Percentiles rank a stretch among this genome's conserved stretches.
phyloP scores from a whole-genome alignment of 495 filamentous ascomycete species.

The Penicillium soppii region DNA sequence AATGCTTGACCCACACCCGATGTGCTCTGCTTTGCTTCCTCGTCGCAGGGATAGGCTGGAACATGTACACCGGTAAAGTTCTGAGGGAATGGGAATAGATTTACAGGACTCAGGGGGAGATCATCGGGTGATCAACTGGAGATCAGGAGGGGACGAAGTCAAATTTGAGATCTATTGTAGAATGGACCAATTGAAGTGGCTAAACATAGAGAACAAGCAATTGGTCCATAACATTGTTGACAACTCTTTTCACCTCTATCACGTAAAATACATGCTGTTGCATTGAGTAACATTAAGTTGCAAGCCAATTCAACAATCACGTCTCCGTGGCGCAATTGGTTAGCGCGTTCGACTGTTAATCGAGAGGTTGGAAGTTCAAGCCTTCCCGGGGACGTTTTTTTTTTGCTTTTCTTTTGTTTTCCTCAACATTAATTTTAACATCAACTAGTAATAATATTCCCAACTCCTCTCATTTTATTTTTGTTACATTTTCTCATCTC shows the following conservation, averaged over 20 bases:
- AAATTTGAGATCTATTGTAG: not conserved
- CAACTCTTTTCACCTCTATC: no score
- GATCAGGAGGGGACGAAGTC: not conserved
- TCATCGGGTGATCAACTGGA: not conserved
- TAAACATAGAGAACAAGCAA: no score
- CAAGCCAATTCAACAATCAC: not conserved
- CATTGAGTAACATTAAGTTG: no score
- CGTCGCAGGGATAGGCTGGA: no score
- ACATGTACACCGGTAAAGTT: no score
- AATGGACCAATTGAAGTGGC: no score
- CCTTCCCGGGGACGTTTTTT: constrained; percentile 40
- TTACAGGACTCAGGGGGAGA: not conserved
- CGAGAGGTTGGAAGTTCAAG: constrained; percentile 51
- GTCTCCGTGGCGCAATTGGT: constrained; percentile 50
- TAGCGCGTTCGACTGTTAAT: constrained; percentile 54
- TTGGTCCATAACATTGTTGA: no score
- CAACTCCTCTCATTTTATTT: not conserved
- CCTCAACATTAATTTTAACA: no score
- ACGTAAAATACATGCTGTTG: no score
- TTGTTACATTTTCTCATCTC: not conserved
- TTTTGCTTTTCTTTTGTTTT: constrained; percentile 5
- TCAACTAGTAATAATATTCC: no score
- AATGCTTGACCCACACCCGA: no score
- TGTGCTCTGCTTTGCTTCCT: no score
- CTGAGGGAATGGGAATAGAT: not conserved